phyloP scores from a whole-genome alignment of 331 rosid species.

The Acacia concinna region DNA sequence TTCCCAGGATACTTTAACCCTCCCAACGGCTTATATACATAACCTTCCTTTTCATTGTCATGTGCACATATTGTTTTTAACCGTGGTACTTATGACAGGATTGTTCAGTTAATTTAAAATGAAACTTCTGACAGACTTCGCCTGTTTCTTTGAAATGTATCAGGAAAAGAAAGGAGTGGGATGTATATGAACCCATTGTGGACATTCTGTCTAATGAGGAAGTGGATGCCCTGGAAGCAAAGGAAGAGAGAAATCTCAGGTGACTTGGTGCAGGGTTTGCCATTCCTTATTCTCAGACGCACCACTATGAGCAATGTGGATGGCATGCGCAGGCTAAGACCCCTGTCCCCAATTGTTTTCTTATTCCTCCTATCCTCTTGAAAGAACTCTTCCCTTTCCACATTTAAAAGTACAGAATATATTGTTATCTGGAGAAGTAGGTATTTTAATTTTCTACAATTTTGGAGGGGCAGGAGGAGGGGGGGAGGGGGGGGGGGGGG shows the following conservation, averaged over 20 bases:
- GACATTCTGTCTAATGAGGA: constrained; percentile 91
- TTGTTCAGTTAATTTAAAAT: constrained; percentile 13
- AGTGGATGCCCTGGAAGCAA: constrained; percentile 93
- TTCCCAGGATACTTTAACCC: neutral
- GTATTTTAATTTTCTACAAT: neutral
- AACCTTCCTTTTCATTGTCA: neutral
- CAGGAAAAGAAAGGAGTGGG: constrained; percentile 99
- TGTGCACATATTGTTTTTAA: neutral
- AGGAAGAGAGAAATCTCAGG: constrained; percentile 78
- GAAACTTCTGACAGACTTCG: constrained; percentile 12
- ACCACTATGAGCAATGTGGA: neutral
- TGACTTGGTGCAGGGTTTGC: constrained; percentile 26
- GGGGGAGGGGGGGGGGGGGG: no score
- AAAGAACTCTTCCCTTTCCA: neutral
- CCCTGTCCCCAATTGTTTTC: neutral
- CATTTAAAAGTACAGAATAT: neutral
- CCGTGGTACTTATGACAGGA: neutral
- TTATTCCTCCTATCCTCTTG: neutral
- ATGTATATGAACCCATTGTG: constrained; percentile 81
- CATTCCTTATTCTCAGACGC: constrained; percentile 2
- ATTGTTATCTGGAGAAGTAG: neutral
- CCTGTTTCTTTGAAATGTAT: constrained; percentile 35
- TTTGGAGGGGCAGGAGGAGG: no score
- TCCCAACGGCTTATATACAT: neutral
- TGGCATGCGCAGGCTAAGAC: neutral